Evolutionary conservation across 805 yeast genomes (phyloP).

Genomic region (Ogataea nakhonphanomensis): DNA sequence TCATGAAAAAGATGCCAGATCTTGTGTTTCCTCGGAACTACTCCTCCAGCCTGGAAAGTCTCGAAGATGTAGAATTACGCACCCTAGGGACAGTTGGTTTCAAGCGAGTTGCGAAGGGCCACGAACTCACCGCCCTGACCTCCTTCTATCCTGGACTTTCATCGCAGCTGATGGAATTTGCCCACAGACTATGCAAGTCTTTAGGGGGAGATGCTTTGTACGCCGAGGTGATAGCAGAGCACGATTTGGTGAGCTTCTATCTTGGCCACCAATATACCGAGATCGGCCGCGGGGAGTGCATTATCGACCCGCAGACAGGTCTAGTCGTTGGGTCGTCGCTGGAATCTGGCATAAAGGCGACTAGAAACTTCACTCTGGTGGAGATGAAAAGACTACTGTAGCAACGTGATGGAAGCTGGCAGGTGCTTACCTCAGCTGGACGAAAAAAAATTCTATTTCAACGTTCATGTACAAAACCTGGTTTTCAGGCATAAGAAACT

Average conservation of each 20-base stretch:
- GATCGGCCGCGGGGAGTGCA: constrained; percentile 25
- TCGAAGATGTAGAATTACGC: constrained; percentile 28
- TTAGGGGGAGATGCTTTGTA: constrained; percentile 23
- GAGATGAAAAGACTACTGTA: constrained; percentile 22
- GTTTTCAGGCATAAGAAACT: constrained; percentile 14
- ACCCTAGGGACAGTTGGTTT: constrained; percentile 36
- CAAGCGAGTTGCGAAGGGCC: constrained; percentile 24
- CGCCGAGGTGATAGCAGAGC: constrained; percentile 48
- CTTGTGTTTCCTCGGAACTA: constrained; percentile 4
- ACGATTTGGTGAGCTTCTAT: constrained; percentile 46
- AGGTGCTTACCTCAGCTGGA: constrained; percentile 7
- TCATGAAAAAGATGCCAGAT: constrained; percentile 11
- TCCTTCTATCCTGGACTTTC: constrained; percentile 44
- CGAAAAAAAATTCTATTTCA: constrained; percentile 6
- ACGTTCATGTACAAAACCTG: constrained; percentile 7
- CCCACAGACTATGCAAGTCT: constrained; percentile 14
- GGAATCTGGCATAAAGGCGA: constrained; percentile 39
- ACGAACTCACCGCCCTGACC: constrained; percentile 51
- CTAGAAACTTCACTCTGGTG: constrained; percentile 41
- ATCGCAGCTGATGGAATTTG: constrained; percentile 19
- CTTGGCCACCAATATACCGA: constrained; percentile 37
- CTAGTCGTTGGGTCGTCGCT: constrained; percentile 21
- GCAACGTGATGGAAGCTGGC: background rate
- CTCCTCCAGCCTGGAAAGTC: constrained; percentile 1
- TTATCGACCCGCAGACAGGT: constrained; percentile 24